phyloP scores from a whole-genome alignment of 306 rosid genomes.

The Prosopis cineraria region DNA sequence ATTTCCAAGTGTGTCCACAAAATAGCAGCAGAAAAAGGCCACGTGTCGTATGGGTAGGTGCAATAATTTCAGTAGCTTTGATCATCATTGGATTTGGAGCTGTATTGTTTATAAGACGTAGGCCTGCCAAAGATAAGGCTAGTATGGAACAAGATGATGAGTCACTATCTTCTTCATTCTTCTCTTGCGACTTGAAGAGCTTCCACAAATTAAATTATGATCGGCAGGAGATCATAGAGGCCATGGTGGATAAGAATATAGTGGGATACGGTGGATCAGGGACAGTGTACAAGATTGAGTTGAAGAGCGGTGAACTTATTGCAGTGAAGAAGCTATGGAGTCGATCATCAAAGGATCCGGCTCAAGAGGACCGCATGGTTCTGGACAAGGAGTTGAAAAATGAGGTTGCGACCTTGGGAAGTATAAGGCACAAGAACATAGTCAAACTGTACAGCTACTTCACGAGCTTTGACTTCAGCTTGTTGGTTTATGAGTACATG shows the following conservation, averaged over 20 bases:
- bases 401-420: slow-evolving; percentile 70
- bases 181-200: slow-evolving; percentile 64
- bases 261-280: slow-evolving; percentile 76
- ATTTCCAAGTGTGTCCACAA: slow-evolving; percentile 47
- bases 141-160: slow-evolving; percentile 49
- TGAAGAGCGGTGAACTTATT: slow-evolving; percentile 53
- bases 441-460: slow-evolving; percentile 63
- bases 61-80: slow-evolving; percentile 42
- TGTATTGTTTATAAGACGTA: slow-evolving; percentile 47
- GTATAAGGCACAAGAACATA: slow-evolving; percentile 67
- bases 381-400: slow-evolving; percentile 55
- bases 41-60: slow-evolving; percentile 56
- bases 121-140: slow-evolving; percentile 38
- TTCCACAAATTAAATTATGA: slow-evolving; percentile 59
- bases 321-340: slow-evolving; percentile 66
- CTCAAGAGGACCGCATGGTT: slow-evolving; percentile 42
- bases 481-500: slow-evolving; percentile 72
- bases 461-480: slow-evolving; percentile 56
- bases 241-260: slow-evolving; percentile 65
- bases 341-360: slow-evolving; percentile 37
- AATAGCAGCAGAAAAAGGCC: slow-evolving; percentile 33
- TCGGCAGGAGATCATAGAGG: slow-evolving; percentile 51
- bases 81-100: slow-evolving; percentile 48
- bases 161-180: slow-evolving; percentile 46
- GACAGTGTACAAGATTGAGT: slow-evolving; percentile 62